Percentiles rank a stretch among this genome's conserved stretches.
These are phyloP conservation scores for Acrocalymma vagum DNA, from an alignment of 2,329 filamentous ascomycete genomes.

Conservation along the genomic window DNA sequence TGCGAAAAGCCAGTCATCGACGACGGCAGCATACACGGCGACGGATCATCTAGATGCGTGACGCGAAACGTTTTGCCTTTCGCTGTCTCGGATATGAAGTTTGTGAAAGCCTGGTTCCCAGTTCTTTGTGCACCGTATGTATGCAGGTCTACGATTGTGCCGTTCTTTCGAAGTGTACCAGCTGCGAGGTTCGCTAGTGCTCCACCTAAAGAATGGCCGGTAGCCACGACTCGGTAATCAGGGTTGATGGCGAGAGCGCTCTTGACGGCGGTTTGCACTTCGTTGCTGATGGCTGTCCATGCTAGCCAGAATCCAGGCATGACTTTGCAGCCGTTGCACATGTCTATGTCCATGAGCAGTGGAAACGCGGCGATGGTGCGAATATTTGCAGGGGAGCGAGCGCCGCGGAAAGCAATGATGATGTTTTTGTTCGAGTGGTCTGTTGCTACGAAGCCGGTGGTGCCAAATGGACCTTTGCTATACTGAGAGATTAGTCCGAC, in stretches of 20 bases:
- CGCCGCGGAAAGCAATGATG: slow-evolving; percentile 68
- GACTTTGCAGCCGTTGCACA: slow-evolving; percentile 57
- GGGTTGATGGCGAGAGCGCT: slow-evolving; percentile 57
- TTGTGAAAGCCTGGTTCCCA: too few relatives aligned
- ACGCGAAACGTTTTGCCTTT: too few relatives aligned
- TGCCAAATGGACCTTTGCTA: too few relatives aligned
- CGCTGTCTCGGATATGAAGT: too few relatives aligned
- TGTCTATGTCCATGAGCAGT: too few relatives aligned
- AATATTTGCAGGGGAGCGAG: too few relatives aligned
- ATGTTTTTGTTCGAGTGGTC: slow-evolving; percentile 60
- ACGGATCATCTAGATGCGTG: too few relatives aligned
- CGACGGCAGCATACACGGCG: too few relatives aligned
- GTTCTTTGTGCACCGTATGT: too few relatives aligned
- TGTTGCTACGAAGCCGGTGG: slow-evolving; percentile 56
- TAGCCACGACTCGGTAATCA: slow-evolving; percentile 60
- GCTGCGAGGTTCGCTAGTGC: slow-evolving; percentile 69
- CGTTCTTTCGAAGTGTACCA: slow-evolving; percentile 60
- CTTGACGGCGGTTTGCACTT: slow-evolving; percentile 53
- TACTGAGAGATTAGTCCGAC: too few relatives aligned
- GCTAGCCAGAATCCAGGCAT: slow-evolving; percentile 66
- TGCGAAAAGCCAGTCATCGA: too few relatives aligned
- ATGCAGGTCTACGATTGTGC: slow-evolving; percentile 62
- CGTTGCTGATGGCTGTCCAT: slow-evolving; percentile 61
- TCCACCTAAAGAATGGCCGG: slow-evolving; percentile 73
- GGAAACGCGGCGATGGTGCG: too few relatives aligned